Conservation (phyloP, 345 rosid species). For the Rhizophora mangle region DNA sequence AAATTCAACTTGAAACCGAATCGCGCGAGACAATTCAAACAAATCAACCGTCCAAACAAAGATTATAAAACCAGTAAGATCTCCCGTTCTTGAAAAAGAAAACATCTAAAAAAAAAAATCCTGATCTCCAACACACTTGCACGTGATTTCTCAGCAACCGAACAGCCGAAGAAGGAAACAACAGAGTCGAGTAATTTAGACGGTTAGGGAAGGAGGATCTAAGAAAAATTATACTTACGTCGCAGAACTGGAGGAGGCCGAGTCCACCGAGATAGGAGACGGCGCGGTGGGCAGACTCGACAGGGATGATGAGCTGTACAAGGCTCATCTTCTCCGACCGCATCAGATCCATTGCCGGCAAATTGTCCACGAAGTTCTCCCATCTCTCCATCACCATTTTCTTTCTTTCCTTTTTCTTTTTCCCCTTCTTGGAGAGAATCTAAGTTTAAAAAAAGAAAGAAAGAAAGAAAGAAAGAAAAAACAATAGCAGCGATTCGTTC, state of each 20-base stretch:
- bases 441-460: not conserved
- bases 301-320: constrained; percentile 93
- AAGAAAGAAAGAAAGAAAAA: not conserved
- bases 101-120: not conserved
- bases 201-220: constrained; percentile 34
- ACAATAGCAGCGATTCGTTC: not conserved
- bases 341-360: constrained; percentile 97
- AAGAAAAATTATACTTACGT: constrained; percentile 46
- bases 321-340: constrained; percentile 93
- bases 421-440: not conserved
- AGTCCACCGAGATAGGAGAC: constrained; percentile 77
- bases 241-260: constrained; percentile 76
- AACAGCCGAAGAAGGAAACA: not conserved
- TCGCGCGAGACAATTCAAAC: not conserved
- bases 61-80: not conserved
- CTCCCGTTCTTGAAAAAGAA: not conserved
- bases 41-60: not conserved
- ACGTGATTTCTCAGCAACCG: constrained; percentile 3
- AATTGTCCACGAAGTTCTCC: constrained; percentile 59
- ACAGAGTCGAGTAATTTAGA: not conserved
- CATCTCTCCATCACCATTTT: constrained; percentile 21
- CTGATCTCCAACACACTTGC: not conserved
- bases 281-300: constrained; percentile 85
- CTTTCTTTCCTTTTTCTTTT: not conserved
- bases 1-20: not conserved